Evolutionary conservation across 2,329 filamentous ascomycete genomes (phyloP).

Genomic region (Cladosporium sp.): DNA sequence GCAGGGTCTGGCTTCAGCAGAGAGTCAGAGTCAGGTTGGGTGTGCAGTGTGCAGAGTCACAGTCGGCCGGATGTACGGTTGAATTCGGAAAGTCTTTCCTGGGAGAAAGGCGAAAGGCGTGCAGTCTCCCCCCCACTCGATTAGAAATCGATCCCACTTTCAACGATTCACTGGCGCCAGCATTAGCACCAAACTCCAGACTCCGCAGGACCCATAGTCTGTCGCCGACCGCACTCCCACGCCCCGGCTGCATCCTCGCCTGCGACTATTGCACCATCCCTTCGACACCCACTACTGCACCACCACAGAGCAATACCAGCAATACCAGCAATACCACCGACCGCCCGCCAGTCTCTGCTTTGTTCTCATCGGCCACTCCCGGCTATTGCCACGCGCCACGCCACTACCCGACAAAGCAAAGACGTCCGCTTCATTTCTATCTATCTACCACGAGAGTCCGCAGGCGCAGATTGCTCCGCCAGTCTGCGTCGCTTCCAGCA

Average conservation of each 20-base stretch:
- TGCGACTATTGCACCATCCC: conserved; percentile 6
- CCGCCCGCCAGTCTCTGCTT: not conserved
- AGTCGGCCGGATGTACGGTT: not conserved
- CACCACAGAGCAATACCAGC: not conserved
- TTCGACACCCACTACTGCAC: not conserved
- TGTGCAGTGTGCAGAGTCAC: not conserved
- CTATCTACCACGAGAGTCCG: not conserved
- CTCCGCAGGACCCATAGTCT: conserved; percentile 4
- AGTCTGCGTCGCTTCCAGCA: conserved; percentile 16
- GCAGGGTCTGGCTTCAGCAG: not conserved
- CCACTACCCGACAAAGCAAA: conserved; percentile 3
- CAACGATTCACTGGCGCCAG: not conserved
- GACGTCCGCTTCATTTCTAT: conserved; percentile 3
- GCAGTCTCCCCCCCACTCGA: not conserved
- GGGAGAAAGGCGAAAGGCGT: not conserved
- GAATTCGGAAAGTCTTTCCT: not conserved
- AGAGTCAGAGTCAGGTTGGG: not conserved
- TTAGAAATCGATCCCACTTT: not conserved
- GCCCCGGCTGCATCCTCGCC: not conserved
- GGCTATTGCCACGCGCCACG: conserved; percentile 6
- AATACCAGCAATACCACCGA: not conserved
- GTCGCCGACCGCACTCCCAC: not conserved
- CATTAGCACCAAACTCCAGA: conserved; percentile 3
- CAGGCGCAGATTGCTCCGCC: conserved; percentile 14
- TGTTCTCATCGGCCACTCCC: conserved; percentile 3